Percentiles rank a stretch among this genome's conserved stretches.
These are phyloP conservation scores for Solanum neorickii DNA, from an alignment of 257 asterid species.

Conservation along the genomic window DNA sequence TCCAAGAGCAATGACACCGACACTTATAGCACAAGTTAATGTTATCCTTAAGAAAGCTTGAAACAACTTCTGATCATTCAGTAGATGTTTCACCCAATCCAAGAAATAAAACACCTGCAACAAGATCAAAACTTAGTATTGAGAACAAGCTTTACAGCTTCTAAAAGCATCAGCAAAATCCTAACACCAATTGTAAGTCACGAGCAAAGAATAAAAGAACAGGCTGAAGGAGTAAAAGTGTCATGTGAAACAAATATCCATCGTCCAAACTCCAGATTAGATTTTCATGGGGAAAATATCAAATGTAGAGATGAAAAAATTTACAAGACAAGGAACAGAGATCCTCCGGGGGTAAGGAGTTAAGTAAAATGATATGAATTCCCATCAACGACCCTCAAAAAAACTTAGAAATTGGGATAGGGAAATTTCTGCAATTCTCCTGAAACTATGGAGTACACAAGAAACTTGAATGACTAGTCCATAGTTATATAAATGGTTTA, in stretches of 20 bases:
- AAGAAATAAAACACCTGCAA: slow-evolving; percentile 90
- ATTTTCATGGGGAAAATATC: neutral
- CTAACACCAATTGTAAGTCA: neutral
- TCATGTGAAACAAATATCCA: neutral
- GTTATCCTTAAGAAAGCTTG: slow-evolving; percentile 79
- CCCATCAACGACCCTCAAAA: neutral
- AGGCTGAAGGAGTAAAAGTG: neutral
- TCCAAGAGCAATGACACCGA: slow-evolving; percentile 81
- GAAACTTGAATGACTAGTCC: neutral
- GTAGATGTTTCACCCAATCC: slow-evolving; percentile 84
- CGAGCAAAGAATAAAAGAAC: neutral
- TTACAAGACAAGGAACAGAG: neutral
- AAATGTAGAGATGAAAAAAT: neutral
- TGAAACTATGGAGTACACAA: neutral
- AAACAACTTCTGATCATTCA: slow-evolving; percentile 82
- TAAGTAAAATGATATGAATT: neutral
- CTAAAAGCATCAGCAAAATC: neutral
- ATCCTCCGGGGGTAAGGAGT: neutral
- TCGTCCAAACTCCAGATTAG: neutral
- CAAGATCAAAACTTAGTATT: slow-evolving; percentile 11
- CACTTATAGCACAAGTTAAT: slow-evolving; percentile 65
- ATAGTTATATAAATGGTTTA: neutral
- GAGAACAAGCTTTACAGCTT: neutral
- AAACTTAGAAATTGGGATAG: neutral
- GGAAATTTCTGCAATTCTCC: neutral